A percentile compares a stretch with the other conserved stretches of the same genome.
Evolutionary conservation across 495 filamentous ascomycete genomes (phyloP).

Genomic region (Penicillium angulare): DNA sequence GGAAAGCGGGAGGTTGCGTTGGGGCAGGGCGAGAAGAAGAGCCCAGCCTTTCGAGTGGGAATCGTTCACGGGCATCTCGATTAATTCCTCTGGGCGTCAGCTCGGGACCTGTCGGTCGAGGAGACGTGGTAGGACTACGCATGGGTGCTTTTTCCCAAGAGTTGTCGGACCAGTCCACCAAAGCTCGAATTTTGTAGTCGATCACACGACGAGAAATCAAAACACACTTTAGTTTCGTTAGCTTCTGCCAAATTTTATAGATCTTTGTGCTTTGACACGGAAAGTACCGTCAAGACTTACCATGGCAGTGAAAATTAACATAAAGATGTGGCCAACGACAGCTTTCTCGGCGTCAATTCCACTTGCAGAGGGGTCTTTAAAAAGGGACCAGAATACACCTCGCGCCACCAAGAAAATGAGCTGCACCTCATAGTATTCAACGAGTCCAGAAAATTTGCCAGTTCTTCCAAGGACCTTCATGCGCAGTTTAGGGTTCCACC

Average conservation of each 20-base stretch:
- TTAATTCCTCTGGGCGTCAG: conserved; percentile 20
- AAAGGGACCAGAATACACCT: conserved; percentile 49
- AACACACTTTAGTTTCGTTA: conserved; percentile 27
- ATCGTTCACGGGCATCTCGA: conserved; percentile 26
- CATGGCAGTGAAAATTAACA: conserved; percentile 50
- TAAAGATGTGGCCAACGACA: conserved; percentile 55
- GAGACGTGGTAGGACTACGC: conserved; percentile 20
- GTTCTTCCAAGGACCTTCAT: conserved; percentile 61
- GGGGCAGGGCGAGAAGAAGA: conserved; percentile 23
- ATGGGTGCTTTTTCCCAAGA: conserved; percentile 34
- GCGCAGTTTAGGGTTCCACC: conserved; percentile 76
- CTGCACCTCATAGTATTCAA: conserved; percentile 69
- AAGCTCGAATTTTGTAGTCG: conserved; percentile 49
- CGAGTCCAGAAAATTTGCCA: conserved; percentile 62
- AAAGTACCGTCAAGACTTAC: conserved; percentile 41
- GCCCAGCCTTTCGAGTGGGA: conserved; percentile 44
- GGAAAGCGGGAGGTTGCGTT: conserved; percentile 28
- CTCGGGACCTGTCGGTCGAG: conserved; percentile 12
- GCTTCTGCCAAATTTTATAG: conserved; percentile 9
- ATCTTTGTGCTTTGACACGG: no score
- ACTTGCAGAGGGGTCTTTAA: conserved; percentile 47
- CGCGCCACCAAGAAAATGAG: conserved; percentile 58
- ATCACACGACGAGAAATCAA: conserved; percentile 50
- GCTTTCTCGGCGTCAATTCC: conserved; percentile 31
- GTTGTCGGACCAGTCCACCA: conserved; percentile 54